Percentiles rank a stretch among this genome's conserved stretches.
Conservation (phyloP, 73 alveolate genomes). For the Symbiodinium natans region DNA sequence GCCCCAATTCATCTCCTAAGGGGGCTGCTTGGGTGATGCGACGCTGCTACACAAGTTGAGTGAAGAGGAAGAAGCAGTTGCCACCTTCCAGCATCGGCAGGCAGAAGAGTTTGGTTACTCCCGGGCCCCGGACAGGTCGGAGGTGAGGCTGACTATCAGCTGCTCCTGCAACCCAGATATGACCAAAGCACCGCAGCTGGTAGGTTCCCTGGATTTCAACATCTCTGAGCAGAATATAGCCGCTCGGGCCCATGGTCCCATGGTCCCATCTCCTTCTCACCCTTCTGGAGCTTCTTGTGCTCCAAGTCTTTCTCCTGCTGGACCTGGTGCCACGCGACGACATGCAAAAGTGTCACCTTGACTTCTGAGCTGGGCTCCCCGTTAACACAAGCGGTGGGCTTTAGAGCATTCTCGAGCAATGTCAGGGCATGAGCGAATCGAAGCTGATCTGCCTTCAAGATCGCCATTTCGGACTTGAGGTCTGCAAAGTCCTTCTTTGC, state of each 20-base stretch:
- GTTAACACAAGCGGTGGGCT: neutral
- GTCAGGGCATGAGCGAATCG: neutral
- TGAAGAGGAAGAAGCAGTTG: no score
- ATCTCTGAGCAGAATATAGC: neutral
- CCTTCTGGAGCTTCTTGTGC: slow-evolving; percentile 48
- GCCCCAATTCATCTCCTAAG: no score
- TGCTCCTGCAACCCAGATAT: neutral
- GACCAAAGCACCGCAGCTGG: neutral
- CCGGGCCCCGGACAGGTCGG: neutral
- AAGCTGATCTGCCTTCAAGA: neutral
- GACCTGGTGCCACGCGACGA: neutral
- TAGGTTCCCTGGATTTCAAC: no score
- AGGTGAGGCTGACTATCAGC: neutral
- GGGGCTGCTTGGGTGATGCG: no score
- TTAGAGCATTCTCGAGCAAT: neutral
- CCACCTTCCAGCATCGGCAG: no score
- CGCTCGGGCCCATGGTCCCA: slow-evolving; percentile 3
- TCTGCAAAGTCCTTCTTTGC: slow-evolving; percentile 45
- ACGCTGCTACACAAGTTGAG: no score
- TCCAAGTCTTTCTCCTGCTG: slow-evolving; percentile 36
- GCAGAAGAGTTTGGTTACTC: no score
- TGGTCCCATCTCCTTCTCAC: slow-evolving; percentile 34
- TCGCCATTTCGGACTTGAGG: slow-evolving; percentile 17
- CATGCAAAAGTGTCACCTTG: neutral
- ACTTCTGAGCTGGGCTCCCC: neutral